Evolutionary conservation across 768 basidiomycete genomes (phyloP).

Genomic region (Rhizopogon sp.): DNA sequence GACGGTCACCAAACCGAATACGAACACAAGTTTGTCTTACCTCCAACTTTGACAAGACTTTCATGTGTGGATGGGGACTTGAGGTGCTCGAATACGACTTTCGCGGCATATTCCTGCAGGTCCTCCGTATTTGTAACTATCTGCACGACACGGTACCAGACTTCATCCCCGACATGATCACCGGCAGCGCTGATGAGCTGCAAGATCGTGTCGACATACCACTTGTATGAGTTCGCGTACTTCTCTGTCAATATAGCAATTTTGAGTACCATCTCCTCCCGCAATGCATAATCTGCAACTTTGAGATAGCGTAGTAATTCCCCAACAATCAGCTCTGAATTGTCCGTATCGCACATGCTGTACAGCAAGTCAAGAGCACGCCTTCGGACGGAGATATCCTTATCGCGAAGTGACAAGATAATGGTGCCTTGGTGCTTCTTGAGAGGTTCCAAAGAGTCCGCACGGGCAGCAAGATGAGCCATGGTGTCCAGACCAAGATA

Average conservation of each 20-base stretch:
- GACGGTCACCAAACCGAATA: conserved; percentile 8
- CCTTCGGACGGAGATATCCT: conserved; percentile 93
- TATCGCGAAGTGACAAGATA: conserved; percentile 89
- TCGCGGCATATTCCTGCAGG: conserved; percentile 92
- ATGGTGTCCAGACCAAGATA: conserved; percentile 97
- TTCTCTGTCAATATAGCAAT: conserved; percentile 99
- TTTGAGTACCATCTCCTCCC: conserved; percentile 99
- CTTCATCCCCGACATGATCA: conserved; percentile 98
- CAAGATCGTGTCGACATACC: conserved; percentile 98
- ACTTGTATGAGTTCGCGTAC: conserved; percentile 95
- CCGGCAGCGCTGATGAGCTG: conserved; percentile 95
- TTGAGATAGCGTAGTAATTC: conserved; percentile 91
- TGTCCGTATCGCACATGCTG: conserved; percentile 99
- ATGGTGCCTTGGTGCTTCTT: conserved; percentile 96
- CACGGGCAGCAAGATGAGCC: conserved; percentile 94
- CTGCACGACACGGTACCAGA: conserved; percentile 99
- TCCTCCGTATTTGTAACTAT: conserved; percentile 99
- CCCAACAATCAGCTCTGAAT: conserved; percentile 93
- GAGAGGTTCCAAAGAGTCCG: conserved; percentile 86
- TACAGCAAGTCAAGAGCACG: conserved; percentile 94
- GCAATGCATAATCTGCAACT: conserved; percentile 93
- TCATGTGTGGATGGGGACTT: conserved; percentile 84
- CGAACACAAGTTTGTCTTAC: conserved; percentile 35
- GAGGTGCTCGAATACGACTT: conserved; percentile 86
- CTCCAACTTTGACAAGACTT: conserved; percentile 93